Evolutionary conservation across 768 basidiomycete genomes (phyloP), one percentile per base, ranked within the genome.

Genomic region (Termitomyces bulborhizus): DNA sequence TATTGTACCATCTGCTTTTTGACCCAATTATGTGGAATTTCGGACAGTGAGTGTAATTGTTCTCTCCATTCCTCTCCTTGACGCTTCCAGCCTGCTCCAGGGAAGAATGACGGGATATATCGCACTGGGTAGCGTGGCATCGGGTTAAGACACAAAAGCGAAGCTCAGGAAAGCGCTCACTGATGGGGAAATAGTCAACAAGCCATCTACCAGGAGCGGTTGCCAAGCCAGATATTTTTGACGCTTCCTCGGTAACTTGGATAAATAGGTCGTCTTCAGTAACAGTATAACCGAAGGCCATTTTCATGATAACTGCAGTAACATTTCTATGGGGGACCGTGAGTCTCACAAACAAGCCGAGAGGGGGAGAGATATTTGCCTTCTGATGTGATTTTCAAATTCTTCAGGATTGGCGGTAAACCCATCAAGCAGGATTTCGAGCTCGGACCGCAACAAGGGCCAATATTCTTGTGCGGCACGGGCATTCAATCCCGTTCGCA

Each of bases 31-130:
- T 76, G 73, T 4, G 75, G 75, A 11, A 71, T 68, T 32, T 69
- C 71, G 29, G 70, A 77, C 57, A 68, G 69, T 57, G 62, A 61
- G 37, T 62, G 65, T 48, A 69, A 66, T 54, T 71, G 72, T 58
- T 62, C 59, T 55, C 62, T 58, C 78, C 78, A 81, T 27, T 49
- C 61, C 13, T 68, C 63, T 29, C 76, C 80, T 62, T 76, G 71
- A 4, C 74, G 71, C 56, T 77, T 77, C 69, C 79, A 83, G 0
- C 59, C 66, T 6, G 74, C 73, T 12, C 78, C 77, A 6, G 82
- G 82, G 31, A 83, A 62, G 63, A 68, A 81, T 3, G 71, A 66
- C 3, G 82, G 82, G n/a, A 82, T 55, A 48, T 76, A 74, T 29
- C 78, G 77, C 21, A 82, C 75, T 77, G 32, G 2, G 24, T 43